Conservation (phyloP, 805 yeast genomes). For the Ogataea trehalophila region DNA sequence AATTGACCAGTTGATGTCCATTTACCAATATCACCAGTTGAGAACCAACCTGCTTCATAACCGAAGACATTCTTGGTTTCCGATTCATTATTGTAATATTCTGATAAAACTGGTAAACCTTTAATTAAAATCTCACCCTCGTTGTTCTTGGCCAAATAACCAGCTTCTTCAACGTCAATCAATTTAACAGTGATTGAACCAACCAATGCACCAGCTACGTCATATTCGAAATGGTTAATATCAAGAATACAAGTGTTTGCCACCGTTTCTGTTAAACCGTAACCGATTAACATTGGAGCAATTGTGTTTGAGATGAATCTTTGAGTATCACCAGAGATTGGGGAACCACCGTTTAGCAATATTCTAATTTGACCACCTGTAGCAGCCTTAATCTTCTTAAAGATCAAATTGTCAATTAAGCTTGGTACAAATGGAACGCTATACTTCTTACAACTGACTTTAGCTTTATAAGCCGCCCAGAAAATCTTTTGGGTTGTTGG, state of each 20-base stretch:
- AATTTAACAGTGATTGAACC: slow-evolving; percentile 84
- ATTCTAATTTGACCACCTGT: slow-evolving; percentile 85
- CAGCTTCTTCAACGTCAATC: slow-evolving; percentile 87
- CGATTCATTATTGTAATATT: slow-evolving; percentile 76
- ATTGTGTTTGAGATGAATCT: slow-evolving; percentile 68
- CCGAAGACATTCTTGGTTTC: slow-evolving; percentile 74
- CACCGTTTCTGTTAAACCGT: slow-evolving; percentile 94
- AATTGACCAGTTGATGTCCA: slow-evolving; percentile 81
- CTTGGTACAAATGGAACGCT: slow-evolving; percentile 75
- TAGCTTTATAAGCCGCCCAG: slow-evolving; percentile 83
- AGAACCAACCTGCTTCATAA: slow-evolving; percentile 87
- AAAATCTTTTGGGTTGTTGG: slow-evolving; percentile 68
- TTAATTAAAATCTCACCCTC: slow-evolving; percentile 88
- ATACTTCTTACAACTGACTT: slow-evolving; percentile 54
- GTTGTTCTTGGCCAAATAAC: slow-evolving; percentile 81
- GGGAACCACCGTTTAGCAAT: slow-evolving; percentile 89
- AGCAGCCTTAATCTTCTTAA: slow-evolving; percentile 85
- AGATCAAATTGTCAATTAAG: slow-evolving; percentile 65
- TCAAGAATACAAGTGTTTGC: slow-evolving; percentile 78
- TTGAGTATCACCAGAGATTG: slow-evolving; percentile 78
- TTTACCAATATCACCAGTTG: slow-evolving; percentile 95
- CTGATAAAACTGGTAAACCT: slow-evolving; percentile 69
- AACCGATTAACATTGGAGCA: slow-evolving; percentile 88
- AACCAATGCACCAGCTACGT: slow-evolving; percentile 76
- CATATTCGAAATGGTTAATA: slow-evolving; percentile 61